Evolutionary conservation across 2,329 filamentous ascomycete genomes (phyloP).

Genomic region (Aureobasidium pullulans): DNA sequence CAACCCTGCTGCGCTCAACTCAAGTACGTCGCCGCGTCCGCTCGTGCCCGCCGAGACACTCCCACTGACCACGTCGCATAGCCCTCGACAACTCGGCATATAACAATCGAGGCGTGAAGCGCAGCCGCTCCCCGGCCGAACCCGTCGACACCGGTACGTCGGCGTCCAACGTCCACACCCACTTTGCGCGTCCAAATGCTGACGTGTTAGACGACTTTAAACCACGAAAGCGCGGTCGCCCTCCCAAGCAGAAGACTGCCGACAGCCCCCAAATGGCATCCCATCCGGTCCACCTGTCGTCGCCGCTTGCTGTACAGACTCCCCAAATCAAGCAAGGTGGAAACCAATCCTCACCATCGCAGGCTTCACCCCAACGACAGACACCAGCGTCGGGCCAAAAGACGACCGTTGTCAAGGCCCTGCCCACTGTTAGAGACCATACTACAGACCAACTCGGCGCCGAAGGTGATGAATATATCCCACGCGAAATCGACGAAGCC

Average conservation of each 20-base stretch:
- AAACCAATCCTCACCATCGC: conserved; percentile 48
- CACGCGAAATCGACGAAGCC: conserved; percentile 83
- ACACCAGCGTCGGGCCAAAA: conserved; percentile 62
- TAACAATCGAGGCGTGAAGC: conserved; percentile 62
- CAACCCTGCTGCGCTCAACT: conserved; percentile 80
- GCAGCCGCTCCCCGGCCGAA: conserved; percentile 62
- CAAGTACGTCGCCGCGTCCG: conserved; percentile 48
- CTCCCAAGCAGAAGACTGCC: conserved; percentile 54
- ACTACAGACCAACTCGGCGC: conserved; percentile 90
- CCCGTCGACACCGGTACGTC: conserved; percentile 11
- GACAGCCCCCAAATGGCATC: conserved; percentile 52
- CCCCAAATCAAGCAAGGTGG: conserved; percentile 47
- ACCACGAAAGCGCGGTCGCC: conserved; percentile 53
- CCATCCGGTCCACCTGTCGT: conserved; percentile 38
- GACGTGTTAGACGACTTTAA: conserved; percentile 36
- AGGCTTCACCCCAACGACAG: conserved; percentile 62
- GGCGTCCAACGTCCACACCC: neutral
- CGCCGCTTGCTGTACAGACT: conserved; percentile 43
- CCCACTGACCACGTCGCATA: neutral
- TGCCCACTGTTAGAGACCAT: conserved; percentile 93
- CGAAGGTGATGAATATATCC: conserved; percentile 88
- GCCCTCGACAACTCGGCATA: conserved; percentile 18
- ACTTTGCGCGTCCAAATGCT: conserved; percentile 16
- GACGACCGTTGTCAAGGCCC: conserved; percentile 72
- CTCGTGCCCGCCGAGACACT: neutral